Conservation (phyloP, 2,329 filamentous ascomycete species). For the Nigrospora osmanthi region DNA sequence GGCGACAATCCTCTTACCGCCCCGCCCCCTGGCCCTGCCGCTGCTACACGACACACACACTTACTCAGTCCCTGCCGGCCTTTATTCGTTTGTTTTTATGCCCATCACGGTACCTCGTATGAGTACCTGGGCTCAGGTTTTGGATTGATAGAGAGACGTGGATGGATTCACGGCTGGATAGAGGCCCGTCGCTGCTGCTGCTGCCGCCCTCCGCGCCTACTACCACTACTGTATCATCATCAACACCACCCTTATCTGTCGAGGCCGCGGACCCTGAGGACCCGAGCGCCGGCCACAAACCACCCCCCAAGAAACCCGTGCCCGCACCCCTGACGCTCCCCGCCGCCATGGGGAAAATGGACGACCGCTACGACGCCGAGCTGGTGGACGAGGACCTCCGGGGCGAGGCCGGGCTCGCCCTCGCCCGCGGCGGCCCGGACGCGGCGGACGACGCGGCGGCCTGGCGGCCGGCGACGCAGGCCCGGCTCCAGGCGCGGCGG, state of each 20-base stretch:
- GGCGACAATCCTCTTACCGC: too few species aligned
- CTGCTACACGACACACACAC: too few species aligned
- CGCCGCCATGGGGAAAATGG: neutral
- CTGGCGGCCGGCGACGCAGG: slow-evolving; percentile 19
- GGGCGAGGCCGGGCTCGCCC: too few species aligned
- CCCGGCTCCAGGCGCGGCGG: neutral
- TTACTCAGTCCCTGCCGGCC: too few species aligned
- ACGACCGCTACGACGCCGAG: neutral
- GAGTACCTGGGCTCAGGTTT: too few species aligned
- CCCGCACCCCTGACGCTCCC: neutral
- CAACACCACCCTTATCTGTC: neutral
- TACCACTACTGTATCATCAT: too few species aligned
- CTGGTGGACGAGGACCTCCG: too few species aligned
- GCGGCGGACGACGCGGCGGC: neutral
- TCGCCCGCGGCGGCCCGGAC: too few species aligned
- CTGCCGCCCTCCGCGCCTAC: neutral
- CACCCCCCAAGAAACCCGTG: neutral
- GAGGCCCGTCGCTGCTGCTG: neutral
- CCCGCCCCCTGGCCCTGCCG: too few species aligned
- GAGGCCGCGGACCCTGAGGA: neutral
- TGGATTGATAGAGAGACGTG: neutral
- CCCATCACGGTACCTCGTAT: too few species aligned
- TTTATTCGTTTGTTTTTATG: too few species aligned
- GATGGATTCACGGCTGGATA: neutral
- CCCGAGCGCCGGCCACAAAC: too few species aligned